These are phyloP conservation scores for Grammothele lineata DNA, from an alignment of 768 basidiomycete species.

Conservation along the genomic window DNA sequence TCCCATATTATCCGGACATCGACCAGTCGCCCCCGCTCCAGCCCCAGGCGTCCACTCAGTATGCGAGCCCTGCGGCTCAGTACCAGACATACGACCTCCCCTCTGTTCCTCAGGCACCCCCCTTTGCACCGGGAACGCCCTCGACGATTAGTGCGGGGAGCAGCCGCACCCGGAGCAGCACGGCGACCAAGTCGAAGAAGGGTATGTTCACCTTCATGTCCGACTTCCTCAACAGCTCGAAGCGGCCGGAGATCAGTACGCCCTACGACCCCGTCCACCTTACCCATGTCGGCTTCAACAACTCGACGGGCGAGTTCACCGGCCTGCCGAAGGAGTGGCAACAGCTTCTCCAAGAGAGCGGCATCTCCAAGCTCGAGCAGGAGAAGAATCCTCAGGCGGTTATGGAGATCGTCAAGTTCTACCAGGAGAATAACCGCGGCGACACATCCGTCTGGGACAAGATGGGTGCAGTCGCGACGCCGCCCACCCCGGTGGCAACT, in stretches of 20 bases:
- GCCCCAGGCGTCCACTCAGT: constrained; percentile 9
- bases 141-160: constrained; percentile 23
- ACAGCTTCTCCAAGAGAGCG: constrained; percentile 90
- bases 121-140: constrained; percentile 5
- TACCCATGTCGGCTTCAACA: constrained; percentile 99
- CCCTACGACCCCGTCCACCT: constrained; percentile 99
- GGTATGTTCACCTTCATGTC: constrained; percentile 63
- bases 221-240: constrained; percentile 72
- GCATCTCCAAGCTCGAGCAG: constrained; percentile 91
- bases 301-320: constrained; percentile 96
- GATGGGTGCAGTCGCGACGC: constrained; percentile 37
- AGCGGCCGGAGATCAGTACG: constrained; percentile 89
- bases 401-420: constrained; percentile 98
- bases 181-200: constrained; percentile 48
- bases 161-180: constrained; percentile 39
- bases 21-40: constrained; percentile 20
- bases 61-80: neutral
- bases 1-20: constrained; percentile 25
- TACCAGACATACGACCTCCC: constrained; percentile 9
- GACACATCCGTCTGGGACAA: constrained; percentile 69
- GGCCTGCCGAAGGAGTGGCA: constrained; percentile 99
- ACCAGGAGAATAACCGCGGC: constrained; percentile 81
- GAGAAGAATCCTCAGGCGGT: constrained; percentile 98
- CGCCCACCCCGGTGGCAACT: constrained; percentile 9
- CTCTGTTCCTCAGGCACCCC: constrained; percentile 15